Evolutionary conservation across 352 stramenopile genomes (phyloP).

Genomic region (Phytophthora macrochlamydospora): DNA sequence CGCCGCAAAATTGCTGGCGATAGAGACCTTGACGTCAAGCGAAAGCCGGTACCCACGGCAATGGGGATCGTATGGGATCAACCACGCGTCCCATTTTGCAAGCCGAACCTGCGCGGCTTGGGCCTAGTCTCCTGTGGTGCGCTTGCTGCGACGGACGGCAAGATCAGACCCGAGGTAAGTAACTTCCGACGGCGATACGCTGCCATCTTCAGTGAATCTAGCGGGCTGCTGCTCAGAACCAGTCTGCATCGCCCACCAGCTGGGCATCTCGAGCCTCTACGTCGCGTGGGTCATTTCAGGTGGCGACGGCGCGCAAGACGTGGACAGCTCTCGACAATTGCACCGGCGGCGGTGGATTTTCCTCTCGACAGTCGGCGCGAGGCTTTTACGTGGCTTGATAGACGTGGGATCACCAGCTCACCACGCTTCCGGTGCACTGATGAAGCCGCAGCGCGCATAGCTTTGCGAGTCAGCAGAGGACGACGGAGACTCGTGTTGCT

Average conservation of each 20-base stretch:
- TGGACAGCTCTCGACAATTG: background rate
- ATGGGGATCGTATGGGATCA: too few species aligned
- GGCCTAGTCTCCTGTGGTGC: too few species aligned
- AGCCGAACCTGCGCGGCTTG: too few species aligned
- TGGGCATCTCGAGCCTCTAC: background rate
- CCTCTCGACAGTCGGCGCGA: constrained; percentile 1
- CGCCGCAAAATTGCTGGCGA: too few species aligned
- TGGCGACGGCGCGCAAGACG: background rate
- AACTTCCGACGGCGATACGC: too few species aligned
- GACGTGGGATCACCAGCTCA: constrained; percentile 2
- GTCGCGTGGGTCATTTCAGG: background rate
- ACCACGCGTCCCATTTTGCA: too few species aligned
- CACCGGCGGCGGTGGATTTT: background rate
- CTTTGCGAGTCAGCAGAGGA: background rate
- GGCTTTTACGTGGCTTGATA: constrained; percentile 4
- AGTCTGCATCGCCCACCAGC: too few species aligned
- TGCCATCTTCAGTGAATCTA: too few species aligned
- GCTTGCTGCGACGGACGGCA: too few species aligned
- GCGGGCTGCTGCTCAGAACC: too few species aligned
- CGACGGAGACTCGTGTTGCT: too few species aligned
- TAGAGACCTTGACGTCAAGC: background rate
- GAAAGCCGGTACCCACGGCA: background rate
- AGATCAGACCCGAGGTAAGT: too few species aligned
- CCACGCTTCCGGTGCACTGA: background rate
- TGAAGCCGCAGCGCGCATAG: background rate